Evolutionary conservation across 768 basidiomycete species (phyloP), one percentile per base, ranked within the genome.

Genomic region (Boletus subcaerulescens): DNA sequence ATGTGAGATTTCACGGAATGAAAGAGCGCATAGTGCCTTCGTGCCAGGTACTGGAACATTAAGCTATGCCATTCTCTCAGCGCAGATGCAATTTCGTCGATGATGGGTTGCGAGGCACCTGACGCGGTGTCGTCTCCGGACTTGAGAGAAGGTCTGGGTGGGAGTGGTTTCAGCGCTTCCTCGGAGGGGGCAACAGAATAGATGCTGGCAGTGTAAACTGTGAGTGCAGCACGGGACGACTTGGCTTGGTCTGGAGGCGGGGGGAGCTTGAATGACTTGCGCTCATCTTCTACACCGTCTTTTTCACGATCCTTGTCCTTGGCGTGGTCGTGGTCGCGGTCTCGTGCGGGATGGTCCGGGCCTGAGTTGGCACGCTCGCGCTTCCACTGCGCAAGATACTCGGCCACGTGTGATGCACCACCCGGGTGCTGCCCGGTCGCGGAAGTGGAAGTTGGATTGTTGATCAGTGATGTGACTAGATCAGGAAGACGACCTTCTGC

Each of bases 61-160:
- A 93, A 76, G 35, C 83, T 82, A 65, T 96, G 89, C 94, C 95
- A 98, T 81, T 98, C 96, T 38, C 96, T 85, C 42, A 98, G 75
- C 0, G 96, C 95, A 9, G 93, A 96, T 0, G 96, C 92, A 60
- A 98, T 96, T 76, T 98, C 96, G 72, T 98, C 96, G 48, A 98
- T 85, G 66, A 98, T 87, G 11, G 96, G 96, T 65, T 97, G 94
- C 3, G 71, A 74, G 20, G 79, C 77, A 11, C 96, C 96, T 0
- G 88, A 86, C 4, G 82, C 79, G 3, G 96, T 98, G 62, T 98
- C 95, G 67, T 97, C 96, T 36, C 92, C 93, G 11, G 93, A 91
- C 59, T 94, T 95, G 45, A 98, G 80, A n/a, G 89, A 91, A 7
- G 96, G 96, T 42, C 97, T 83, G 4, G 93, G 94, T 10, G 93